These are phyloP conservation scores for Cytospora piceae DNA, from an alignment of 2,329 filamentous ascomycete species.

Conservation along the genomic window DNA sequence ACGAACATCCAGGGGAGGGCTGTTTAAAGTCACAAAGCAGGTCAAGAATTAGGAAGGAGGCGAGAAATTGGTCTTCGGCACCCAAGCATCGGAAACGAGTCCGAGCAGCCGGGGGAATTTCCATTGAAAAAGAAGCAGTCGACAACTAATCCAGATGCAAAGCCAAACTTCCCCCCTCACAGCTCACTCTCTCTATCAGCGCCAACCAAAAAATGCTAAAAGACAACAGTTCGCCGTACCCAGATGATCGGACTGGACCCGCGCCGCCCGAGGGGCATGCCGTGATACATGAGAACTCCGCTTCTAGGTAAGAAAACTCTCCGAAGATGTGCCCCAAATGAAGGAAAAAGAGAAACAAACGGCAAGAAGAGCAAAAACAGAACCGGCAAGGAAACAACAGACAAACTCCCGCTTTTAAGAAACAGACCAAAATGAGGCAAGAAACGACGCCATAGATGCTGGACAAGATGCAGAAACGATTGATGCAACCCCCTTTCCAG, in stretches of 20 bases:
- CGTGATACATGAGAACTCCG: background rate
- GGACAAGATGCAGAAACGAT: conserved; percentile 6
- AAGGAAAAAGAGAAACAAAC: background rate
- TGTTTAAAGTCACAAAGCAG: background rate
- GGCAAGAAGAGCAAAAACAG: background rate
- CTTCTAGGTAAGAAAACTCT: background rate
- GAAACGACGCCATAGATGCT: background rate
- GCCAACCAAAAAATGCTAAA: conserved; percentile 15
- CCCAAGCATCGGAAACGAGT: conserved; percentile 15
- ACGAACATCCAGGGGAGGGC: background rate
- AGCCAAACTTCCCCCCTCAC: background rate
- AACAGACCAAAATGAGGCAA: background rate
- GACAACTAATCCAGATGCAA: conserved; percentile 9
- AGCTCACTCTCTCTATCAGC: conserved; percentile 8
- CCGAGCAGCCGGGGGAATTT: conserved; percentile 15
- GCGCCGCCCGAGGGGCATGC: background rate
- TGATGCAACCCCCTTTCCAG: conserved; percentile 3
- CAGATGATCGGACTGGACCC: background rate
- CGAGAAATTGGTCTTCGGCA: background rate
- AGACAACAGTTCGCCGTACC: conserved; percentile 6
- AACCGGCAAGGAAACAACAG: background rate
- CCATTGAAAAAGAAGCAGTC: conserved; percentile 2
- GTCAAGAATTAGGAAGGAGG: background rate
- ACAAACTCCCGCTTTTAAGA: background rate
- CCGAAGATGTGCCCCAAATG: background rate